Base-by-base conservation (phyloP, 1,284 basidiomycete genomes). In the Stygiomarasmius scandens region DNA sequence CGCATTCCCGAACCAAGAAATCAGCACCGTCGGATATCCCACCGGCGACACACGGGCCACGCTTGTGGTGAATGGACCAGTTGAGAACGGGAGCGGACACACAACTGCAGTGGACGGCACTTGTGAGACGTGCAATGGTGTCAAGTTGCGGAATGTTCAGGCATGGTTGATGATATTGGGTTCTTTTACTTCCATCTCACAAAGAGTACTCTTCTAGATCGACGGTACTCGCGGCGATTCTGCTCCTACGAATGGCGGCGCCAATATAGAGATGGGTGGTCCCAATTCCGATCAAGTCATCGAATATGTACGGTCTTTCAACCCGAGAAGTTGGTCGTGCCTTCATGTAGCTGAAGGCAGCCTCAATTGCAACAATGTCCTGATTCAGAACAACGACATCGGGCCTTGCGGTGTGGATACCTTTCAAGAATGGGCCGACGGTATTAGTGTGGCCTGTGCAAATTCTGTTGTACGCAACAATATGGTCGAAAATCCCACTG, bases 351-450 rank as follows among this genome's bases (percentile, higher is more conserved):
- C 78, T 0, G 85, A 93, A 68, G 90, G 90, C 3, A 71, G 77
- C 24, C 75, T 89, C 36, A 74, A 70, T n/a, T 93, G 92, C 73
- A 80, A 74, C 58, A 86, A 86, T 59, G 76, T 73, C 14, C 83
- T 81, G 5, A 77, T 93, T 43, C 86, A 89, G 67, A 86, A 92
- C 71, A 93, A 93, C 63, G 89, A 93, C 62, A 86, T 93, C 46
- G 92, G 89, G 2, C 89, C 89, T 4, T 85, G 86, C 60, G 89
- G 89, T 3, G 82, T 81, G 1, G 84, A 88, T 56, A 62, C 62
- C 1, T 90, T 83, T 65, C 81, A 85, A 62, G 71, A 91, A 67
- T 94, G 92, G 93, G 89, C 93, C 2, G 92, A 95, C 65, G 93
- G 92, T 2, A 90, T 95, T 66, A 92, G 89, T 62, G 69, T 94